A percentile compares a stretch with the other conserved stretches of the same genome.
Evolutionary conservation across 306 rosid genomes (phyloP).

Genomic region (Lathyrus oleraceus): DNA sequence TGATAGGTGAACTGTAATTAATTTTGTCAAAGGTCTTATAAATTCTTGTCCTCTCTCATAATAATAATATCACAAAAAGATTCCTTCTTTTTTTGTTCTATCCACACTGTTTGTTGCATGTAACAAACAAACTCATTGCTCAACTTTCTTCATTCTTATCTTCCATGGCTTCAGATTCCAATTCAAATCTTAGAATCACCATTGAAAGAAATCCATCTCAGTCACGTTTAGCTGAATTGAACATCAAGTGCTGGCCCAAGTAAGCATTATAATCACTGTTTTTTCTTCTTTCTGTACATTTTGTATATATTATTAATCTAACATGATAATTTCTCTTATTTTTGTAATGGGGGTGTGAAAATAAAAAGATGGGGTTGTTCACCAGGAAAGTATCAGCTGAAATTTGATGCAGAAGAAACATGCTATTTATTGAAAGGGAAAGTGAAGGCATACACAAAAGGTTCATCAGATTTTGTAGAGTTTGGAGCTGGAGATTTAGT

Average conservation of each 20-base stretch:
- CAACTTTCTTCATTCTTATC: neutral
- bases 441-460: slow-evolving; percentile 86
- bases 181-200: slow-evolving; percentile 58
- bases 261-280: slow-evolving; percentile 32
- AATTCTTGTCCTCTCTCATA: slow-evolving; percentile 30
- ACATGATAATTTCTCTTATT: neutral
- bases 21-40: slow-evolving; percentile 9
- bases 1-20: slow-evolving; percentile 35
- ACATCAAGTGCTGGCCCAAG: slow-evolving; percentile 98
- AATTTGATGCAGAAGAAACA: slow-evolving; percentile 93
- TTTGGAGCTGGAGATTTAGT: slow-evolving; percentile 98
- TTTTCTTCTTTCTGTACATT: neutral
- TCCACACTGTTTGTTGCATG: slow-evolving; percentile 27
- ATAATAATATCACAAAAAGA: slow-evolving; percentile 32
- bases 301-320: neutral
- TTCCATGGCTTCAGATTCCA: slow-evolving; percentile 65
- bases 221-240: slow-evolving; percentile 65
- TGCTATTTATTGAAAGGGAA: slow-evolving; percentile 87
- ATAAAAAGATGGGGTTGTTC: slow-evolving; percentile 91
- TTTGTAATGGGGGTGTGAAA: neutral
- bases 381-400: slow-evolving; percentile 87
- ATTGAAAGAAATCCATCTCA: slow-evolving; percentile 84
- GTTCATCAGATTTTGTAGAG: slow-evolving; percentile 74
- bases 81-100: slow-evolving; percentile 35
- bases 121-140: slow-evolving; percentile 22